Evolutionary conservation across 2,329 filamentous ascomycete species (phyloP).

Genomic region (Cladosporium austrohemisphaericum): DNA sequence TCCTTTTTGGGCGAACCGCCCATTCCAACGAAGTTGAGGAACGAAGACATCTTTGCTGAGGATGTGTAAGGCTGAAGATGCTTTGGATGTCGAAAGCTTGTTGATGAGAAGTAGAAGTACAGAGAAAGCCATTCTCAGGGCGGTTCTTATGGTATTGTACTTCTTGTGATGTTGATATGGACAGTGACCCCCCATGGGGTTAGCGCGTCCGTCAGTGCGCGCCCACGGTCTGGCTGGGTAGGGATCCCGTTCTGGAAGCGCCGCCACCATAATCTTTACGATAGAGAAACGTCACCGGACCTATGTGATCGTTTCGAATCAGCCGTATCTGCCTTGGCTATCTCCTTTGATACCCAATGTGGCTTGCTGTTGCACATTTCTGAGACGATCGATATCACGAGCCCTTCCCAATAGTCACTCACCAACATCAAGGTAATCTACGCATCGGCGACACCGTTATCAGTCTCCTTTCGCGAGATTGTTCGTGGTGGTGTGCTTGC

Average conservation of each 20-base stretch:
- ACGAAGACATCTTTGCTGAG: conserved; percentile 6
- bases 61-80: conserved; percentile 7
- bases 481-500: background rate
- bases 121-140: conserved; percentile 2
- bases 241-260: conserved; percentile 13
- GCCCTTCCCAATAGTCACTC: background rate
- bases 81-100: conserved; percentile 4
- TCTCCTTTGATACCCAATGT: conserved; percentile 12
- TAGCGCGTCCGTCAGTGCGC: conserved; percentile 13
- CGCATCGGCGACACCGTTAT: background rate
- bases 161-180: conserved; percentile 11
- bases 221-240: conserved; percentile 1
- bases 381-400: conserved; percentile 13
- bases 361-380: conserved; percentile 2
- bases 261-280: conserved; percentile 12
- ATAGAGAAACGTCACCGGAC: conserved; percentile 11
- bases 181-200: conserved; percentile 13
- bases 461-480: background rate
- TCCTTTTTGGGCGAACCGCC: conserved; percentile 23
- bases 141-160: conserved; percentile 8
- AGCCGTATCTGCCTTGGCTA: conserved; percentile 4
- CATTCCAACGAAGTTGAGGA: conserved; percentile 37
- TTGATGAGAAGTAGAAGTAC: conserved; percentile 4
- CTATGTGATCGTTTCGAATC: background rate
- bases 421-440: background rate